Percentiles rank a stretch among this genome's conserved stretches.
These are phyloP conservation scores for Mucor lusitanicus DNA, from an alignment of 371 early-diverging fungal species.

Conservation along the genomic window DNA sequence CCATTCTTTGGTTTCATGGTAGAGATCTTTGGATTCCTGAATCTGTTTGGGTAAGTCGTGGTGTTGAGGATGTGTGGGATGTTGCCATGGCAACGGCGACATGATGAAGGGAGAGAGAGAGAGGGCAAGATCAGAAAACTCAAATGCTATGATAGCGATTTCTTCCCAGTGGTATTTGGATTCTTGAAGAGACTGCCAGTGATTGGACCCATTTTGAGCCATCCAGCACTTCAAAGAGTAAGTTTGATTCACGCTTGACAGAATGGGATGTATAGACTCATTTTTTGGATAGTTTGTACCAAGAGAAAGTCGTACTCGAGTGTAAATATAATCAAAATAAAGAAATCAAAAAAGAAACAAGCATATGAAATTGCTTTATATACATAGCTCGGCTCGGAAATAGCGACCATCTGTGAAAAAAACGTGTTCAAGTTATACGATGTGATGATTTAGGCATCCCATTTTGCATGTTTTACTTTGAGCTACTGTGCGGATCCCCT, in stretches of 20 bases:
- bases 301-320: conserved; percentile 31
- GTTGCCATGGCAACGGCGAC: too few relatives aligned
- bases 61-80: too few relatives aligned
- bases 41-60: conserved; percentile 87
- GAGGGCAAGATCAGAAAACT: not conserved
- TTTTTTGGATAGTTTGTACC: conserved; percentile 29
- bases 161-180: conserved; percentile 91
- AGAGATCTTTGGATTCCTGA: conserved; percentile 93
- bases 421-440: not conserved
- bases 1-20: conserved; percentile 89
- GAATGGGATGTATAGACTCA: not conserved
- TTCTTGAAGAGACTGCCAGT: conserved; percentile 88
- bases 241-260: not conserved
- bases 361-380: not conserved
- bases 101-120: too few relatives aligned
- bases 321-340: conserved; percentile 17
- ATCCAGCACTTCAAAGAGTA: conserved; percentile 83
- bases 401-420: not conserved
- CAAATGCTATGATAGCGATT: conserved; percentile 67
- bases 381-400: conserved; percentile 4
- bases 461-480: conserved; percentile 5
- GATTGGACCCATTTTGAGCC: conserved; percentile 82
- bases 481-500: not conserved
- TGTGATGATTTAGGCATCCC: not conserved
- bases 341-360: not conserved